A percentile compares a stretch with the other conserved stretches of the same genome.
These are phyloP conservation scores for Syzygium malaccense DNA, from an alignment of 441 rosid species.

Conservation along the genomic window DNA sequence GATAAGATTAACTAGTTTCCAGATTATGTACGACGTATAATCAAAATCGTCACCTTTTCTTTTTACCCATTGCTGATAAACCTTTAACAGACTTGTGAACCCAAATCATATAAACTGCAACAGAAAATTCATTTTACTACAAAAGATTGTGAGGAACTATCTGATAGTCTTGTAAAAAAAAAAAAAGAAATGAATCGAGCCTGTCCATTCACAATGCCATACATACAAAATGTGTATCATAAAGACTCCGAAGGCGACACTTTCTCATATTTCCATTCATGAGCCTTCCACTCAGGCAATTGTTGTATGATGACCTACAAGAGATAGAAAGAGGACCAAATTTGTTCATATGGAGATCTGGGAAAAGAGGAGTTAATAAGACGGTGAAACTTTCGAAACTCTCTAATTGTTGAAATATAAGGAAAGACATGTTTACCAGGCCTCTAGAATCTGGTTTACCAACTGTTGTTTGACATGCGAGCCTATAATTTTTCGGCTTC, in stretches of 20 bases:
- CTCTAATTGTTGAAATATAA: neutral
- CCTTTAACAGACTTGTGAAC: neutral
- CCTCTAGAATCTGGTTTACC: conserved; percentile 74
- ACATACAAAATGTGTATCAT: neutral
- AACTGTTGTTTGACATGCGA: conserved; percentile 83
- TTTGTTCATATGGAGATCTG: neutral
- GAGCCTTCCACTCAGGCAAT: conserved; percentile 91
- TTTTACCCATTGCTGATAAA: neutral
- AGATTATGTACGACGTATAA: neutral
- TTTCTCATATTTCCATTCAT: conserved; percentile 67
- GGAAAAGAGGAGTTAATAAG: neutral
- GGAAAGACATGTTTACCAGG: conserved; percentile 21
- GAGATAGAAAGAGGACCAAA: neutral
- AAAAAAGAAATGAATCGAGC: neutral
- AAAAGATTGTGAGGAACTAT: neutral
- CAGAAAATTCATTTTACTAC: neutral
- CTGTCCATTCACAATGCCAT: neutral
- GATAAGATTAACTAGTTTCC: neutral
- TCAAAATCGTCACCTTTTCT: neutral
- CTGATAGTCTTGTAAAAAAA: neutral
- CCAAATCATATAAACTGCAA: neutral
- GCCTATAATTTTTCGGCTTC: conserved; percentile 86
- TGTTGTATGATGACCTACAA: conserved; percentile 78
- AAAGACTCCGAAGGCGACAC: conserved; percentile 3
- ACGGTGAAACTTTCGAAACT: neutral